Evolutionary conservation across 345 rosid genomes (phyloP).

Genomic region (Chamaenerion angustifolium): DNA sequence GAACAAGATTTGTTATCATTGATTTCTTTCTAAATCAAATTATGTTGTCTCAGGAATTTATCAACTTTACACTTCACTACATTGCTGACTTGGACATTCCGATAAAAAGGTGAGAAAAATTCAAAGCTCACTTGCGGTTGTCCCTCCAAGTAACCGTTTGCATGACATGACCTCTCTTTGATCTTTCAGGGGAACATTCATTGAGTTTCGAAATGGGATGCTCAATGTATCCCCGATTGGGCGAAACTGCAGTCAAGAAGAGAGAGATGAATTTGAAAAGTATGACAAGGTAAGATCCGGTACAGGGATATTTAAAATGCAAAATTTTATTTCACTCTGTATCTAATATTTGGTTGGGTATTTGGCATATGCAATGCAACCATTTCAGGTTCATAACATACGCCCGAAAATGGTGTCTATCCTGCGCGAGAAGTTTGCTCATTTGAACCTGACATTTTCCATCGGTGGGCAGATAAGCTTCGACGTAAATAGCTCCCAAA

Average conservation of each 20-base stretch:
- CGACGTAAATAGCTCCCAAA: slow-evolving; percentile 44
- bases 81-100: slow-evolving; percentile 98
- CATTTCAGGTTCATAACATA: slow-evolving; percentile 59
- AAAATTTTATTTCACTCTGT: no score
- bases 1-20: no score
- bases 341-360: no score
- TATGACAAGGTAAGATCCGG: slow-evolving; percentile 60
- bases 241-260: slow-evolving; percentile 98
- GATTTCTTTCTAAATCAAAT: background rate
- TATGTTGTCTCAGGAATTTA: slow-evolving; percentile 57
- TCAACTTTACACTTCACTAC: slow-evolving; percentile 72
- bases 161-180: slow-evolving; percentile 2
- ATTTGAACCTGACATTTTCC: slow-evolving; percentile 87
- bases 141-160: slow-evolving; percentile 1
- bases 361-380: no score
- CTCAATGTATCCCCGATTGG: slow-evolving; percentile 95
- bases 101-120: slow-evolving; percentile 54
- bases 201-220: slow-evolving; percentile 97
- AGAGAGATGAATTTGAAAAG: slow-evolving; percentile 90
- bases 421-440: slow-evolving; percentile 77
- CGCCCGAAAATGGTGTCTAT: slow-evolving; percentile 74
- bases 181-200: slow-evolving; percentile 71
- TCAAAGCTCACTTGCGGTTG: background rate
- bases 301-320: no score
- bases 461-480: slow-evolving; percentile 98